Percentiles rank a stretch among this genome's conserved stretches.
phyloP scores from a whole-genome alignment of 1,284 basidiomycete genomes.

The Melampsora abietis-canadensis region DNA sequence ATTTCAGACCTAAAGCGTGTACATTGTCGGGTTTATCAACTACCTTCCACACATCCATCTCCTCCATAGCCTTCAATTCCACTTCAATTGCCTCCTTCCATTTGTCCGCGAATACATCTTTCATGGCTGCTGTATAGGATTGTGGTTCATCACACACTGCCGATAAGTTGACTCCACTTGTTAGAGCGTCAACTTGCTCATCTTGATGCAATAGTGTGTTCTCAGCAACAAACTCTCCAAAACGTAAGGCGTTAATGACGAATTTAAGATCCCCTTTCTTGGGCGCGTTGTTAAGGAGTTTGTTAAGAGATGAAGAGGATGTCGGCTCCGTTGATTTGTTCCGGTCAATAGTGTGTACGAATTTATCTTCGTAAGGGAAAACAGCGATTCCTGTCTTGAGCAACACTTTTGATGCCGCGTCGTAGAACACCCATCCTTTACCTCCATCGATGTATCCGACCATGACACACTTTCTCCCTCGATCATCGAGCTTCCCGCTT shows the following conservation, averaged over 20 bases:
- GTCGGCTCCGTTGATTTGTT: background rate
- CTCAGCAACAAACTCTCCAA: no score
- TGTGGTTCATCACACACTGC: background rate
- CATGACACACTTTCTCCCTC: background rate
- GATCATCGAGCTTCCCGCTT: background rate
- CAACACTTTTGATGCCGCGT: background rate
- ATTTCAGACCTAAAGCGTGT: background rate
- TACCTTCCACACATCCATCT: slow-evolving; percentile 15
- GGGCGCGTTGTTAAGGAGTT: no score
- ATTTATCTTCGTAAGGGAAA: background rate
- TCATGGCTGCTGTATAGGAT: slow-evolving; percentile 10
- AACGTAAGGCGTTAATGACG: no score
- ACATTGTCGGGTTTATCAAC: background rate
- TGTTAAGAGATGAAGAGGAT: no score
- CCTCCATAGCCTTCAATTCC: background rate
- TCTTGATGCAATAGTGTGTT: no score
- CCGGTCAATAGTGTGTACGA: background rate
- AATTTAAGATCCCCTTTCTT: no score
- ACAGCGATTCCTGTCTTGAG: background rate
- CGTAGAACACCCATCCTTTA: slow-evolving; percentile 11
- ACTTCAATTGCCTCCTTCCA: background rate
- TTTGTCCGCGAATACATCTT: background rate
- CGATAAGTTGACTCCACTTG: background rate
- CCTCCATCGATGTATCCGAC: background rate
- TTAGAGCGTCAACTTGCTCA: background rate